These are phyloP conservation scores for Teunomyces stri DNA, from an alignment of 805 yeast species.

Conservation along the genomic window DNA sequence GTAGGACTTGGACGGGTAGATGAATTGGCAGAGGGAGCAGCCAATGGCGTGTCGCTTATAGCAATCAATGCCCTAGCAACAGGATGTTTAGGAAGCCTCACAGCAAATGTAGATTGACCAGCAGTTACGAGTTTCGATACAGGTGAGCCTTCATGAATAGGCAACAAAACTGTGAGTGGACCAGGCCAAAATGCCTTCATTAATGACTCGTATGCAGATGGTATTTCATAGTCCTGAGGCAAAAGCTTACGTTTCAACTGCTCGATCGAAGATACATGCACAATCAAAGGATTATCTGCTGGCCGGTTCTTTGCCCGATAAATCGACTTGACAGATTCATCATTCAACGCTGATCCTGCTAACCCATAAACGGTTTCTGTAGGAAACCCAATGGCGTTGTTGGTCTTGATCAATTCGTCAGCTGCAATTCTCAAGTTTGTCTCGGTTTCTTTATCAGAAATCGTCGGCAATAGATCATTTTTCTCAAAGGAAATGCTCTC, in stretches of 20 bases:
- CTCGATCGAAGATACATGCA: conserved; percentile 76
- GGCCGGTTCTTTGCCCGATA: conserved; percentile 92
- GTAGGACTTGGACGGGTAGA: conserved; percentile 96
- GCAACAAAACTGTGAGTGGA: conserved; percentile 83
- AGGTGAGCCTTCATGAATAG: conserved; percentile 46
- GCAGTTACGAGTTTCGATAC: conserved; percentile 81
- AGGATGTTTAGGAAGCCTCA: conserved; percentile 82
- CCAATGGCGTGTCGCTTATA: conserved; percentile 80
- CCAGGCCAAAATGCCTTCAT: conserved; percentile 90
- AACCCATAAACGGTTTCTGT: conserved; percentile 97
- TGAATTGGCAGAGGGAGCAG: conserved; percentile 98
- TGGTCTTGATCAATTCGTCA: conserved; percentile 44
- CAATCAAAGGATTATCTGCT: conserved; percentile 89
- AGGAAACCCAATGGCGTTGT: conserved; percentile 84
- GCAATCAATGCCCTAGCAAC: conserved; percentile 89
- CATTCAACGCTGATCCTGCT: conserved; percentile 81
- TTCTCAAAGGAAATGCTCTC: conserved; percentile 47
- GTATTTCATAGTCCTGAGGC: conserved; percentile 52
- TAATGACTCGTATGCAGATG: conserved; percentile 62
- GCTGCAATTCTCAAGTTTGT: conserved; percentile 59
- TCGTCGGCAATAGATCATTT: conserved; percentile 39
- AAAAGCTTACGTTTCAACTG: conserved; percentile 66
- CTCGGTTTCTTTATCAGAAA: conserved; percentile 53
- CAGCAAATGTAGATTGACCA: conserved; percentile 86
- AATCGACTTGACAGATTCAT: conserved; percentile 70